Evolutionary conservation across 306 rosid genomes (phyloP), one percentile per base, ranked within the genome.

Genomic region (Vigna hirtella): DNA sequence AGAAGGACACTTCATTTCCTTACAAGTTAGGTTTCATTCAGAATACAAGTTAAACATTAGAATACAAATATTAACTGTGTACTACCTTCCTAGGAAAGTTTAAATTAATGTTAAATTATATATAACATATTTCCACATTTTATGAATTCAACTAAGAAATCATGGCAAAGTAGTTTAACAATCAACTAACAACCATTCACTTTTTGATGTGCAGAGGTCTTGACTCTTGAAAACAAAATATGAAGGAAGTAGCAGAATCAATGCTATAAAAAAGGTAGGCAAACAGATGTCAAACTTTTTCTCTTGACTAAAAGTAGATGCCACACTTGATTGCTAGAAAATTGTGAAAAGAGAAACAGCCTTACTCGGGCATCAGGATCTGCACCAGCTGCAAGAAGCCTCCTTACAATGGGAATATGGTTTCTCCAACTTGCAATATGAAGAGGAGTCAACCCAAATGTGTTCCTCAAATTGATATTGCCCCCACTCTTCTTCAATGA

Each of bases 341-440:
- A 70, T 70, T 36, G 2, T 20, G 34, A 32, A 86, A 26, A 63
- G 74, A 72, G 77, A 72, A 79, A 75, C 12, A 58, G 78, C 9
- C 97, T 76, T 84, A 94, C 98, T 87, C 97, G 90, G 28, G 93
- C 89, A 88, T 95, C 95, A 28, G 98, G 95, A 50, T 95, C 97
- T 28, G 98, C 95, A 73, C 98, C 98, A 78, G 98, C 96, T 1
- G 86, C 91, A 67, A 95, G 91, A 85, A 95, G 98, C 89, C 93
- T 89, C 92, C 83, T 85, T 52, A 90, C 90, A 57, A 91, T 92
- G 76, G 98, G 98, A 80, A 95, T 73, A 81, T 95, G 97, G 70
- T 92, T 95, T 83, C 98, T 89, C 98, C 98, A 88, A 61, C 91
- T 89, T 55, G 98, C 98, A 82, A 95, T 85, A 76, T 95, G 98